Evolutionary conservation across 805 yeast genomes (phyloP), one percentile per base, ranked within the genome.

Genomic region (Spathaspora girioi): DNA sequence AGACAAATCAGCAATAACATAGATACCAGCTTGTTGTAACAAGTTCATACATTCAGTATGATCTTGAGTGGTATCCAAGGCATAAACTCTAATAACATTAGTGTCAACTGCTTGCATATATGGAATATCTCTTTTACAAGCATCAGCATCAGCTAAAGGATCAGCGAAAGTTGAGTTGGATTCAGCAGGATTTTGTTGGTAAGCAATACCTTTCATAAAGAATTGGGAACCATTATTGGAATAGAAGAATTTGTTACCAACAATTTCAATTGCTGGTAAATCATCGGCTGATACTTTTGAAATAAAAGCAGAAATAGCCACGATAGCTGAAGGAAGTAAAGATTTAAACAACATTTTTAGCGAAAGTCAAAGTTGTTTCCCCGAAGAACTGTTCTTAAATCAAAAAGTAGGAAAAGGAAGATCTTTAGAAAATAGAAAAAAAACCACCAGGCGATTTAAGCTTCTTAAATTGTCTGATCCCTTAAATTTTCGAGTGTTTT

Each of bases 1-100:
- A 23, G 96, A 83, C 59, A 94, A 79, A 71, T 94, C 99, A 41
- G 96, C 85, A 62, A 94, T 72, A 29, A 93, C 89, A 65, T 94
- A 94, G 60, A 94, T 92, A 48, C 97, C 97, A 50, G 93, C 96
- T 23, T 87, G 88, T 54, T 76, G 74, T 59, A 87, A 73, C 58
- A 81, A 68, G 31, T 70, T 47, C 90, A 87, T 83, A 78, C 94
- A 87, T 47, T 76, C 78, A 48, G 79, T 67, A 69, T 87, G 94
- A 66, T 86, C 88, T 55, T 72, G 60, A 41, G 79, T 62, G n/a
- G 78, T 72, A 72, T 87, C 81, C 50, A 87, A 70, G 43, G 93
- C 90, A 64, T 87, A 87, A 35, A 87, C 91, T 74, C 93, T 79
- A 58, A 87, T 74, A 51, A 83, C 85, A 64, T 87, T 87, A 54